These are phyloP conservation scores for Hypholoma fasciculare DNA, from an alignment of 768 basidiomycete genomes.

Conservation along the genomic window DNA sequence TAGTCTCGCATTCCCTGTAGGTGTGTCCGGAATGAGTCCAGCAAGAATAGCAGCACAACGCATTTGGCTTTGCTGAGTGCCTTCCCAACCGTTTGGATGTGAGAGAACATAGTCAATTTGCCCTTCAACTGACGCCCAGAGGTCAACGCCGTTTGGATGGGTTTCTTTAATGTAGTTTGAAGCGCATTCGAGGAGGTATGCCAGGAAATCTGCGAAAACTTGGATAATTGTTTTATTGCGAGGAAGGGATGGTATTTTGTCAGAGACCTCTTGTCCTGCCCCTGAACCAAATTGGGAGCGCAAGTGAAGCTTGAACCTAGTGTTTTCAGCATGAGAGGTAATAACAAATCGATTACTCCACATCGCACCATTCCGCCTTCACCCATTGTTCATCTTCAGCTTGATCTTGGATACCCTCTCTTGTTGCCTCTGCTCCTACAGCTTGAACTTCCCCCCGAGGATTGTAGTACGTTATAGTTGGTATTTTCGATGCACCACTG, in stretches of 20 bases:
- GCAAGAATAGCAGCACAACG: constrained; percentile 50
- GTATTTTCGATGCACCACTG: constrained; percentile 39
- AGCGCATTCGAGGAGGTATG: constrained; percentile 39
- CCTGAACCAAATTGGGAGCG: constrained; percentile 17
- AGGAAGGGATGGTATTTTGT: constrained; percentile 35
- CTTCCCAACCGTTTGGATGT: constrained; percentile 63
- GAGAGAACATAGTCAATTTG: constrained; percentile 41
- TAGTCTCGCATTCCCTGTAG: constrained; percentile 40
- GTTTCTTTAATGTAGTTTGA: constrained; percentile 37
- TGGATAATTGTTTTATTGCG: constrained; percentile 23
- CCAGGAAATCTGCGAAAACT: constrained; percentile 45
- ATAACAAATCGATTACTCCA: neutral
- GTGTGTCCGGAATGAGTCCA: constrained; percentile 43
- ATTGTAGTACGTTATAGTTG: constrained; percentile 41
- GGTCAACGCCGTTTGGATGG: constrained; percentile 33
- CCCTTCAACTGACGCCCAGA: constrained; percentile 35
- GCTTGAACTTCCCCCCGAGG: constrained; percentile 34
- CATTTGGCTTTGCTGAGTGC: constrained; percentile 53
- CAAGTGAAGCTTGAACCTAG: constrained; percentile 38
- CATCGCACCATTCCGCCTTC: constrained; percentile 45
- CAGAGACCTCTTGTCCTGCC: constrained; percentile 11
- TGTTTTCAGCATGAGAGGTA: constrained; percentile 11
- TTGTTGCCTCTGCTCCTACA: constrained; percentile 44
- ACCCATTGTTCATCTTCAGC: constrained; percentile 45
- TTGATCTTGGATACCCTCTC: constrained; percentile 35